phyloP scores from a whole-genome alignment of 495 filamentous ascomycete species.

The Neurospora tetrasperma region DNA sequence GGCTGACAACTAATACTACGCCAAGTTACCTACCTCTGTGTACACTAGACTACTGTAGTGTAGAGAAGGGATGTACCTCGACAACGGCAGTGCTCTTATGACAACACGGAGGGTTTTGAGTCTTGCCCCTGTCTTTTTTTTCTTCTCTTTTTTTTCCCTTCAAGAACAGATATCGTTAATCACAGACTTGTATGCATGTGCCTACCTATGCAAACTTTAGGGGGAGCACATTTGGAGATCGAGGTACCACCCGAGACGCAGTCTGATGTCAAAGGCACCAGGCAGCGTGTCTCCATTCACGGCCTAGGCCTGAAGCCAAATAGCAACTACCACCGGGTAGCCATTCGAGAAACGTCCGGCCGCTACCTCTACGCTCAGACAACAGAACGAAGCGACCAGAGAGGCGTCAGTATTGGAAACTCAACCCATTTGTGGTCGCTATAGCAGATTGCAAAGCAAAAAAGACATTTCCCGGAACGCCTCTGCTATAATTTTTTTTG shows the following conservation, averaged over 20 bases:
- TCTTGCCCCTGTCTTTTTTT: not conserved
- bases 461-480: conserved; percentile 10
- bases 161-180: not conserved
- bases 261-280: not conserved
- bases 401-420: too few species aligned
- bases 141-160: too few species aligned
- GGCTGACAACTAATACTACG: not conserved
- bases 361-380: not conserved
- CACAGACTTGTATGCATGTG: not conserved
- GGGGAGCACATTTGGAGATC: not conserved
- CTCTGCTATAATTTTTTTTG: conserved; percentile 10
- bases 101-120: not conserved
- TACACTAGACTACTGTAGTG: not conserved
- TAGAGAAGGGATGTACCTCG: not conserved
- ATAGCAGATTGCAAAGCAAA: not conserved
- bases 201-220: not conserved
- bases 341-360: not conserved
- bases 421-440: not conserved
- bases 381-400: not conserved
- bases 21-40: not conserved
- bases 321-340: not conserved
- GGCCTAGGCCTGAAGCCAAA: not conserved
- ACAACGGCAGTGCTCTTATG: not conserved
- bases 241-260: not conserved
- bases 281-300: not conserved